Conservation (phyloP, 1,284 basidiomycete species). For the Hymenochaete sp. region DNA sequence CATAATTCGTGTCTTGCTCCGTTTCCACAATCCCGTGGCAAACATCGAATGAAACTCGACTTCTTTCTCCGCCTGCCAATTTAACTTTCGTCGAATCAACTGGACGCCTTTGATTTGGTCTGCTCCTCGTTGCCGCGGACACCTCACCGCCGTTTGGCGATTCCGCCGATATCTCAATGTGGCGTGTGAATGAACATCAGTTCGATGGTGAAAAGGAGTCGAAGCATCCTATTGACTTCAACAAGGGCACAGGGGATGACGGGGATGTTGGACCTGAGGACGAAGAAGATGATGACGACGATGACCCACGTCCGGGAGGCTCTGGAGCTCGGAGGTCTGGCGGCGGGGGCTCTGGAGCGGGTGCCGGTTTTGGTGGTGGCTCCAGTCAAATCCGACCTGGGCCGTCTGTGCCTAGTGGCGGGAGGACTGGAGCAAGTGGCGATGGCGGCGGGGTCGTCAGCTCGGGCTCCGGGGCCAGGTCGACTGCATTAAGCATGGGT, state of each 20-base stretch:
- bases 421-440: neutral
- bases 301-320: conserved; percentile 14
- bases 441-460: neutral
- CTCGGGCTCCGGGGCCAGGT: too few relatives aligned
- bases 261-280: too few relatives aligned
- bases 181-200: too few relatives aligned
- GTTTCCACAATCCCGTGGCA: too few relatives aligned
- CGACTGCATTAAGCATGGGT: neutral
- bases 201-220: conserved; percentile 18
- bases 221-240: conserved; percentile 17
- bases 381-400: neutral
- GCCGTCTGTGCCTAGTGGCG: neutral
- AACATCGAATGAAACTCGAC: too few relatives aligned
- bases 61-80: too few relatives aligned
- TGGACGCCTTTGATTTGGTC: too few relatives aligned
- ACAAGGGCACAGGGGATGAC: conserved; percentile 13
- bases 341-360: conserved; percentile 1
- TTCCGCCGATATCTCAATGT: too few relatives aligned
- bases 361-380: conserved; percentile 2
- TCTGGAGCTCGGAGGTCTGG: neutral
- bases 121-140: too few relatives aligned
- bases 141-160: too few relatives aligned
- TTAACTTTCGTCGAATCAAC: too few relatives aligned
- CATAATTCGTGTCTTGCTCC: too few relatives aligned
- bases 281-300: conserved; percentile 22